phyloP scores from a whole-genome alignment of 495 filamentous ascomycete genomes.

The Neurospora sp. region DNA sequence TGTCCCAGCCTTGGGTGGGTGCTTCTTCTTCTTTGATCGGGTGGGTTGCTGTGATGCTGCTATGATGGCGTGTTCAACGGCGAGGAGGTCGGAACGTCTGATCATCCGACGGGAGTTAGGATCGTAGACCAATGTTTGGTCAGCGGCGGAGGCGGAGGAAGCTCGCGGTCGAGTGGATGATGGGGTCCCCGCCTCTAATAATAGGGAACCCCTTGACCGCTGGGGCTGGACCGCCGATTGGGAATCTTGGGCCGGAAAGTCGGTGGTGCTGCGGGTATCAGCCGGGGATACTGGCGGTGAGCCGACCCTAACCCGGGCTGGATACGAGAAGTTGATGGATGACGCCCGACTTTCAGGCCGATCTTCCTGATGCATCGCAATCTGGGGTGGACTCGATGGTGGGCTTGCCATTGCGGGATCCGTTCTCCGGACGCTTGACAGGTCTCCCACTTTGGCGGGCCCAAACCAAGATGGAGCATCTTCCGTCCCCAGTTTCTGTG shows the following conservation, averaged over 20 bases:
- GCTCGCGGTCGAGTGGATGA: slow-evolving; percentile 11
- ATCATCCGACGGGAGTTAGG: slow-evolving; percentile 49
- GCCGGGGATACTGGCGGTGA: slow-evolving; percentile 21
- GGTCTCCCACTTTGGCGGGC: slow-evolving; percentile 31
- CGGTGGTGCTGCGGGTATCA: background rate
- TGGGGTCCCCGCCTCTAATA: background rate
- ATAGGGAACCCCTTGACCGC: background rate
- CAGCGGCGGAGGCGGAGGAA: slow-evolving; percentile 15
- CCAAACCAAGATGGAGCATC: slow-evolving; percentile 32
- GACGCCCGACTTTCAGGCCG: slow-evolving; percentile 49
- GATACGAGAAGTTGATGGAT: slow-evolving; percentile 83
- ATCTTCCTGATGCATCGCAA: slow-evolving; percentile 4
- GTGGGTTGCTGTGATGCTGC: slow-evolving; percentile 39
- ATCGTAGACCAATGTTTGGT: slow-evolving; percentile 42
- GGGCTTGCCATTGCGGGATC: slow-evolving; percentile 33
- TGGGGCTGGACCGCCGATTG: background rate
- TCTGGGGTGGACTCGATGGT: slow-evolving; percentile 23
- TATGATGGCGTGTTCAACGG: slow-evolving; percentile 29
- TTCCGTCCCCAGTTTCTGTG: slow-evolving; percentile 29
- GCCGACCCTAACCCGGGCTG: slow-evolving; percentile 31
- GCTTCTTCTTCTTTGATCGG: slow-evolving; percentile 44
- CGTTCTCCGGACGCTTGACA: slow-evolving; percentile 29
- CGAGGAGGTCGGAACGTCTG: slow-evolving; percentile 23
- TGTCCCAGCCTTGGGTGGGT: slow-evolving; percentile 19
- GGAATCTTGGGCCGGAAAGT: background rate